Evolutionary conservation across 148 eudicot species (phyloP).

Genomic region (Chenopodium berlandieri): DNA sequence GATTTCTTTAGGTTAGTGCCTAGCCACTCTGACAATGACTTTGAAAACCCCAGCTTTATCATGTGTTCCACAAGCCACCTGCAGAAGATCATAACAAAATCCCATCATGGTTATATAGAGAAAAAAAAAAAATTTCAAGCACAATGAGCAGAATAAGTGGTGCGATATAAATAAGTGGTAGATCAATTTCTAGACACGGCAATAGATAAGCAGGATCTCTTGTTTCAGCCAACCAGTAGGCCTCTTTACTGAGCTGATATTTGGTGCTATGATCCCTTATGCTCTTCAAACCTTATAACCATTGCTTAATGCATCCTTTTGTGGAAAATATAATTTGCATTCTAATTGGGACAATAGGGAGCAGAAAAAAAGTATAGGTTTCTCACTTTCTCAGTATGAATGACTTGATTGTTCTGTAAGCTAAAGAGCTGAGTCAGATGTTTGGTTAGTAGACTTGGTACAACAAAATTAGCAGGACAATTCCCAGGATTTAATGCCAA

Average conservation of each 20-base stretch:
- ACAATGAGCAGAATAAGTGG: background rate
- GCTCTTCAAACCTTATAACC: background rate
- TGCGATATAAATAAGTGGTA: background rate
- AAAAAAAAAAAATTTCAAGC: background rate
- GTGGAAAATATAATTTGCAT: background rate
- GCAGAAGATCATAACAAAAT: conserved; percentile 18
- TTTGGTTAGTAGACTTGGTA: background rate
- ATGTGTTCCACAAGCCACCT: conserved; percentile 98
- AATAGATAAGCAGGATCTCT: background rate
- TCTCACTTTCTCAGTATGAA: too few species aligned
- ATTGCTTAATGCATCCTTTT: background rate
- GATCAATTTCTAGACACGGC: background rate
- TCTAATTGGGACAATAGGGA: background rate
- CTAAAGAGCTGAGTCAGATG: background rate
- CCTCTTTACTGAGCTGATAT: too few species aligned
- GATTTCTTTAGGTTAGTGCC: conserved; percentile 85
- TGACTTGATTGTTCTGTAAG: too few species aligned
- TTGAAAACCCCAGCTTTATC: conserved; percentile 82
- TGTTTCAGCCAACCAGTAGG: background rate
- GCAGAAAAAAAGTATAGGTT: too few species aligned
- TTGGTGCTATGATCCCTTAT: background rate
- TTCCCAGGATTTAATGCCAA: background rate
- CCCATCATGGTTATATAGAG: background rate
- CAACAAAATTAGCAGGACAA: background rate
- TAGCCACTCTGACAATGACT: conserved; percentile 86